These are phyloP conservation scores for Leptosphaerulina australis DNA, from an alignment of 2,329 filamentous ascomycete species.

Conservation along the genomic window DNA sequence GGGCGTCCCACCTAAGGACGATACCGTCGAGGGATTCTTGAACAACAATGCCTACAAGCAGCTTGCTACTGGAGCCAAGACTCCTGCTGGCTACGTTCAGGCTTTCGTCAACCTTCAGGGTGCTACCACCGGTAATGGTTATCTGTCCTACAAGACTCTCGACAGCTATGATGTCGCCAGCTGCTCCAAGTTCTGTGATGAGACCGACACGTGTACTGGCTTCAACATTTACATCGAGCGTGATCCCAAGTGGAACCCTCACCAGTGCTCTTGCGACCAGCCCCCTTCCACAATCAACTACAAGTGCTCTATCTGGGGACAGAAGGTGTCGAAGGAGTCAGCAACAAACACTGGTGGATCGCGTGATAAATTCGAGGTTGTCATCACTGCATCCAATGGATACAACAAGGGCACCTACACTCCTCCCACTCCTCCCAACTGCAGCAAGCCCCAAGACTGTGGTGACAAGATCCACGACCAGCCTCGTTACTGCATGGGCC, in stretches of 20 bases:
- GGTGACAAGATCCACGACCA: conserved; percentile 31
- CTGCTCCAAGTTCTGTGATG: conserved; percentile 29
- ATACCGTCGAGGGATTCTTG: conserved; percentile 35
- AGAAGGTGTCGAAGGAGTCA: conserved; percentile 25
- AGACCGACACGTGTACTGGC: conserved; percentile 27
- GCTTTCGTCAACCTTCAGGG: conserved; percentile 29
- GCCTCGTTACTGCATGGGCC: conserved; percentile 34
- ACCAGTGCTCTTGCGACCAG: conserved; percentile 32
- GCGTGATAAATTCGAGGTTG: conserved; percentile 35
- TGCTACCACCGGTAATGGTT: conserved; percentile 26
- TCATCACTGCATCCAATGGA: conserved; percentile 43
- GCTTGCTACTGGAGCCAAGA: conserved; percentile 30
- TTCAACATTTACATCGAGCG: conserved; percentile 40
- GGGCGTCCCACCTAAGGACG: conserved; percentile 27
- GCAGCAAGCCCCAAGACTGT: conserved; percentile 33
- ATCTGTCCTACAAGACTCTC: conserved; percentile 34
- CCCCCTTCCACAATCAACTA: conserved; percentile 29
- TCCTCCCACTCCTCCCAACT: conserved; percentile 29
- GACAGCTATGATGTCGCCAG: conserved; percentile 27
- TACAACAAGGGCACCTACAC: conserved; percentile 35
- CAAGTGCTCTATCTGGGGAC: conserved; percentile 36
- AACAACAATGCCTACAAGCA: conserved; percentile 30
- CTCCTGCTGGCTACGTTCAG: conserved; percentile 27
- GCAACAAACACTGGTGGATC: conserved; percentile 29
- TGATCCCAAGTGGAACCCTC: conserved; percentile 32